Evolutionary conservation across 2,329 filamentous ascomycete species (phyloP).

Genomic region (Beauveria caledonica): DNA sequence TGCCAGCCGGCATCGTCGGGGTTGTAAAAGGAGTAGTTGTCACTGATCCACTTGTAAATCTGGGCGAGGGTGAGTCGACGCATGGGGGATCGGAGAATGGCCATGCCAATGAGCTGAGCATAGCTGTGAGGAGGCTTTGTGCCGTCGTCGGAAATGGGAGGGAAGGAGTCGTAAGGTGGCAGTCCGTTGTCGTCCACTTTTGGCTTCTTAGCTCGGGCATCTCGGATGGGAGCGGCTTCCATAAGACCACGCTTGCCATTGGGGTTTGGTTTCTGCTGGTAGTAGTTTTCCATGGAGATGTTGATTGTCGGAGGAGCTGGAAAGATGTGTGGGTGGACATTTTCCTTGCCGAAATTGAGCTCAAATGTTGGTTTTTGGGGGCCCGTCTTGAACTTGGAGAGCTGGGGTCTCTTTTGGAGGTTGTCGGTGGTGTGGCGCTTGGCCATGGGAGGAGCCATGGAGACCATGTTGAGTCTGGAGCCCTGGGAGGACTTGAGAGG

Average conservation of each 20-base stretch:
- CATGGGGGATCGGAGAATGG: slow-evolving; percentile 77
- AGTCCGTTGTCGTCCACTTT: slow-evolving; percentile 52
- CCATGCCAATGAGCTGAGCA: slow-evolving; percentile 92
- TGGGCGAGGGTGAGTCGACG: slow-evolving; percentile 82
- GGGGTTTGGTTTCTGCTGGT: slow-evolving; percentile 42
- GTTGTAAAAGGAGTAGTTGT: slow-evolving; percentile 83
- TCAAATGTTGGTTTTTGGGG: slow-evolving; percentile 45
- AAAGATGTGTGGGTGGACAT: slow-evolving; percentile 43
- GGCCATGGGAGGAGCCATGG: slow-evolving; percentile 56
- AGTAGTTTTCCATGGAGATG: slow-evolving; percentile 44
- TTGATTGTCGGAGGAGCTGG: slow-evolving; percentile 39
- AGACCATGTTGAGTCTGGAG: slow-evolving; percentile 57
- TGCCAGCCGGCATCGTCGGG: slow-evolving; percentile 87
- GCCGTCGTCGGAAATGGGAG: slow-evolving; percentile 74
- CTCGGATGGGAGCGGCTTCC: slow-evolving; percentile 66
- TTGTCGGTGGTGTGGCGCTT: slow-evolving; percentile 54
- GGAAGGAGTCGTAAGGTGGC: slow-evolving; percentile 72
- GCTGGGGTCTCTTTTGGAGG: slow-evolving; percentile 56
- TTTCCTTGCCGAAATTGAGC: slow-evolving; percentile 45
- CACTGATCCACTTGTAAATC: slow-evolving; percentile 99
- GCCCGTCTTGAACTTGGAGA: slow-evolving; percentile 51
- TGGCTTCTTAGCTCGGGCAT: slow-evolving; percentile 61
- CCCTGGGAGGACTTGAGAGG: slow-evolving; percentile 46
- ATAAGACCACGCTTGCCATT: slow-evolving; percentile 55
- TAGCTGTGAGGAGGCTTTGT: slow-evolving; percentile 88